These are phyloP conservation scores for Solanum microdontum DNA, from an alignment of 257 asterid genomes.

Conservation along the genomic window DNA sequence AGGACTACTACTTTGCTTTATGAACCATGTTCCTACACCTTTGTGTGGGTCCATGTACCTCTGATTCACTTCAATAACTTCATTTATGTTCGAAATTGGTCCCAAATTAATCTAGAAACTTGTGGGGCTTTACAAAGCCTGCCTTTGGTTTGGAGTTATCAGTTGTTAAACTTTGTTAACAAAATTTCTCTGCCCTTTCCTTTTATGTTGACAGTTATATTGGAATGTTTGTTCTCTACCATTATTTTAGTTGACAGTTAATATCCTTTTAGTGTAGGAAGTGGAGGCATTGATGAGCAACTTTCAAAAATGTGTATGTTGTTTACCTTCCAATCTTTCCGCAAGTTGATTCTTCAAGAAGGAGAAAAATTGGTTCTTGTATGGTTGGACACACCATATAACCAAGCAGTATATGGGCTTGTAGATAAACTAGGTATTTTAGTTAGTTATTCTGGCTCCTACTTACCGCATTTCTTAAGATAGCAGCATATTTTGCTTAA, in stretches of 20 bases:
- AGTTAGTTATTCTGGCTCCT: not conserved
- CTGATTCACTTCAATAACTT: not conserved
- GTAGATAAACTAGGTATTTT: slow-evolving; percentile 83
- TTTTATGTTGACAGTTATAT: not conserved
- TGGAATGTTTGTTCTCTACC: not conserved
- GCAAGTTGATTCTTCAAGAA: slow-evolving; percentile 91
- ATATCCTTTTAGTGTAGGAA: slow-evolving; percentile 47
- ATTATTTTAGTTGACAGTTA: not conserved
- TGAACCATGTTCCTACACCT: not conserved
- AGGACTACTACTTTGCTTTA: not conserved
- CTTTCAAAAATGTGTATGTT: slow-evolving; percentile 74
- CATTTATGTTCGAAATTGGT: not conserved
- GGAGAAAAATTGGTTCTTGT: slow-evolving; percentile 96
- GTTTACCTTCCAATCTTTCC: slow-evolving; percentile 78
- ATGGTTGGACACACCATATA: slow-evolving; percentile 93
- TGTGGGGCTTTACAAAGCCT: not conserved
- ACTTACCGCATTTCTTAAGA: not conserved
- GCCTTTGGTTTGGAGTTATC: not conserved
- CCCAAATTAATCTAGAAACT: not conserved
- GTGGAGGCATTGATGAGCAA: slow-evolving; percentile 38
- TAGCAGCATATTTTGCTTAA: not conserved
- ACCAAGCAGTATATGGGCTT: slow-evolving; percentile 96
- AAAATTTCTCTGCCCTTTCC: not conserved
- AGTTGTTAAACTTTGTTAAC: not conserved
- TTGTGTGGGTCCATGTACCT: not conserved